Evolutionary conservation across 257 asterid genomes (phyloP).

Genomic region (Rhazya stricta): DNA sequence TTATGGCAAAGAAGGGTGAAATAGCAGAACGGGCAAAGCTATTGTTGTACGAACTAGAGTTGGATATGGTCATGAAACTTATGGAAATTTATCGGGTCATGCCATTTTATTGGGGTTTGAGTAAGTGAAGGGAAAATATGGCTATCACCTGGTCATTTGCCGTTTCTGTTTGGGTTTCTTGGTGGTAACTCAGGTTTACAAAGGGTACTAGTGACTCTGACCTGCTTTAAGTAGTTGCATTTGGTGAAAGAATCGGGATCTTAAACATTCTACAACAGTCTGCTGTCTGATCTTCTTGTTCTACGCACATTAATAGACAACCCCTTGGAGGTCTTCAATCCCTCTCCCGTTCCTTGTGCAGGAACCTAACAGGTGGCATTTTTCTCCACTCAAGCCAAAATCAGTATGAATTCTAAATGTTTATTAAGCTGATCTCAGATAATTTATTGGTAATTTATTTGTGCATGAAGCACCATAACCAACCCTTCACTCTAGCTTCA

Average conservation of each 20-base stretch:
- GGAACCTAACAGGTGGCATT: too few relatives aligned
- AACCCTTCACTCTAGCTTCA: too few relatives aligned
- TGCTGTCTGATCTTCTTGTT: neutral
- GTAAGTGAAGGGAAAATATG: neutral
- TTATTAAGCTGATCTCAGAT: too few relatives aligned
- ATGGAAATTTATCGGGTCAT: neutral
- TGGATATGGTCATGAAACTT: neutral
- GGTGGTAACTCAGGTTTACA: neutral
- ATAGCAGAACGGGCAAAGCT: too few relatives aligned
- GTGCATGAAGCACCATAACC: too few relatives aligned
- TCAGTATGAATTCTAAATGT: too few relatives aligned
- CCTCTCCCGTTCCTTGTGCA: too few relatives aligned
- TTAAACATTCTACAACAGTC: neutral
- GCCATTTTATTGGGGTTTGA: neutral
- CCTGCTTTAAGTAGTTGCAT: neutral
- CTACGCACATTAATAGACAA: too few relatives aligned
- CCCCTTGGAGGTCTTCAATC: too few relatives aligned
- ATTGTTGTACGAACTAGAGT: neutral
- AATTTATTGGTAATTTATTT: too few relatives aligned
- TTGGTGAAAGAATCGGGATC: neutral
- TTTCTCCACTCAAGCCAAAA: too few relatives aligned
- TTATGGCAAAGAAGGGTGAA: too few relatives aligned
- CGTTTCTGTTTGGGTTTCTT: neutral
- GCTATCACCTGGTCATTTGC: neutral
- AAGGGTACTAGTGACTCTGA: neutral